Base-by-base conservation (phyloP, 352 stramenopile genomes). In the Globisporangium abappressorium region DNA sequence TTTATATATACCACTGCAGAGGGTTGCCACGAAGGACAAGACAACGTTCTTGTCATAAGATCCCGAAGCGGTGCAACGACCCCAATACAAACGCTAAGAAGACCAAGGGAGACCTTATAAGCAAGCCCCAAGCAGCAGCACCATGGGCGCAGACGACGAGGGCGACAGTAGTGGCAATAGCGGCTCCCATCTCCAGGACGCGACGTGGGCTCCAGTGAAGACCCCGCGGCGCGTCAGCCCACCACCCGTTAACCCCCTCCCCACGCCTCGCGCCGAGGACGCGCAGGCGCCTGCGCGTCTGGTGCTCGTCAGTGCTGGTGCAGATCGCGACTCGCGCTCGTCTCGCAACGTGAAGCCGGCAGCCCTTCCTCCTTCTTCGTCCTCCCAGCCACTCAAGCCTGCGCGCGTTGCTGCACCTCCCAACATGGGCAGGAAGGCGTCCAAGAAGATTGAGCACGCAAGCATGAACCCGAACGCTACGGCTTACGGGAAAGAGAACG, bases 391-490 rank as follows among this genome's bases (percentile, higher is more conserved):
- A 47, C 38, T 56, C 34, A 71, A 46, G 36, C 26, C 26, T 22
- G 26, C 53, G 3, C 26, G 53, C 53, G 4, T 14, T 4, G 9
- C 53, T 1, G 68, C 11, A 18, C 15, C 20, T 15, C 11, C 26
- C 36, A 36, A 20, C 20, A 71, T 70, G 49, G 68, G 68, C 64
- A 70, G 71, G 51, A 72, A 69, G 22, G 54, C 61, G 70, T 70
- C 76, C 9, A 57, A 62, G 43, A 63, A 64, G 30, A 58, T 47
- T 22, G 62, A 64, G 55, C 69, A 59, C 41, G 56, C 53, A 3
- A 63, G 55, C 8, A 24, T 38, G 46, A 65, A 56, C 18, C 18
- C 53, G 15, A 60, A 22, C 33, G 60, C 30, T 26, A 18, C 30
- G 12, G 20, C 55, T 28, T 12, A 18, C 15, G 33, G 34, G 2